These are phyloP conservation scores for Asterophora parasitica DNA, from an alignment of 768 basidiomycete species.

Conservation along the genomic window DNA sequence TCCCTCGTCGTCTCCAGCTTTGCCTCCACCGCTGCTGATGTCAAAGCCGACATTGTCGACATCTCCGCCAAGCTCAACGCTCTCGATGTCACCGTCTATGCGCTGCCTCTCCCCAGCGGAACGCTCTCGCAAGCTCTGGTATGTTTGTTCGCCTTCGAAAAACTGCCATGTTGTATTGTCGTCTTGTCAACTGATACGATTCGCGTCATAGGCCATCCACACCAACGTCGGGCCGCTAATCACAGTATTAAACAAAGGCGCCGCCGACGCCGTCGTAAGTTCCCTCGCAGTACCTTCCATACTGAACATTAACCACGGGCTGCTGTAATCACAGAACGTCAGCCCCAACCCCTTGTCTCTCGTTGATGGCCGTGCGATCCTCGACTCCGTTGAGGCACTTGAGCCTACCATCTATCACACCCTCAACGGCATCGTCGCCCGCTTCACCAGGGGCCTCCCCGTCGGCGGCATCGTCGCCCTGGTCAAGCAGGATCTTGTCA, in stretches of 20 bases:
- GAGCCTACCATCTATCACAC: constrained; percentile 23
- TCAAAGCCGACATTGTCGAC: too few species aligned
- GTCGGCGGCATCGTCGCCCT: constrained; percentile 26
- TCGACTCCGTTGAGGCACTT: constrained; percentile 19
- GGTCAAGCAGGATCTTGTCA: constrained; percentile 24
- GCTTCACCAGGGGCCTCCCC: constrained; percentile 25
- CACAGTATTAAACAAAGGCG: too few species aligned
- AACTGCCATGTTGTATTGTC: too few species aligned
- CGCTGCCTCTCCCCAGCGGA: constrained; percentile 20
- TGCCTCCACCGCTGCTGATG: too few species aligned
- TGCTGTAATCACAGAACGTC: too few species aligned
- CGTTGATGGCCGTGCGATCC: constrained; percentile 19
- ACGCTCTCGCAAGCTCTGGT: constrained; percentile 30
- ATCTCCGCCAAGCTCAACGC: constrained; percentile 22
- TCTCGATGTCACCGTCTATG: constrained; percentile 26
- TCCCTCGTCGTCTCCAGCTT: too few species aligned
- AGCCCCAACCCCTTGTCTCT: constrained; percentile 20
- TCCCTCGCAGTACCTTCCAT: constrained; percentile 6
- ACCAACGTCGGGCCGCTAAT: not conserved
- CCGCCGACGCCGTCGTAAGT: too few species aligned
- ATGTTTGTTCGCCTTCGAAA: not conserved
- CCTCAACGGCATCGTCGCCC: too few species aligned
- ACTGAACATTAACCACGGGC: too few species aligned
- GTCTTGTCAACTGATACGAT: too few species aligned
- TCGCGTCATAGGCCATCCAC: too few species aligned